These are phyloP conservation scores for Colletotrichum zoysiae DNA, from an alignment of 2,329 filamentous ascomycete genomes.

Conservation along the genomic window DNA sequence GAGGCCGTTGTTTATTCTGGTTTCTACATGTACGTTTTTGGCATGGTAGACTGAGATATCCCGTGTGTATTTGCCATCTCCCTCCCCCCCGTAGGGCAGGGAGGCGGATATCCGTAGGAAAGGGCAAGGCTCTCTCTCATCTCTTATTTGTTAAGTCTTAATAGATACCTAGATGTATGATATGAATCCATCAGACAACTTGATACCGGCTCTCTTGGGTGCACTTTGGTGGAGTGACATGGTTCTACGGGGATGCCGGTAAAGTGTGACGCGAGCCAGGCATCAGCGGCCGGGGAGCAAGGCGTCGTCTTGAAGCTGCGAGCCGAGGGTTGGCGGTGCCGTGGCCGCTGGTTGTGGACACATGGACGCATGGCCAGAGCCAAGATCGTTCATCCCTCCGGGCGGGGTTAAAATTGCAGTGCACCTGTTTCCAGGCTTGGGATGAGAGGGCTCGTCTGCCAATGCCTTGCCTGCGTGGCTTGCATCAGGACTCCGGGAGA, in stretches of 20 bases:
- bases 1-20: not conserved
- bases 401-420: not conserved
- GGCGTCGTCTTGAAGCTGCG: not conserved
- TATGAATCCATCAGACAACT: not conserved
- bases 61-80: constrained; percentile 3
- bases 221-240: not conserved
- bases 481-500: too few species aligned
- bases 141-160: constrained; percentile 6
- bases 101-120: not conserved
- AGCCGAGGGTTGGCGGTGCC: not conserved
- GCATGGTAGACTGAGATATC: not conserved
- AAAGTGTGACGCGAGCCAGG: too few species aligned
- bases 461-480: too few species aligned
- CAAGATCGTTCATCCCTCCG: too few species aligned
- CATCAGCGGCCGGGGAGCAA: not conserved
- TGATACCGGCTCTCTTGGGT: not conserved
- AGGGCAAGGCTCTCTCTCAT: not conserved
- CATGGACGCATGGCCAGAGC: too few species aligned
- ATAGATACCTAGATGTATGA: constrained; percentile 21
- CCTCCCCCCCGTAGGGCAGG: not conserved
- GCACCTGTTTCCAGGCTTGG: too few species aligned
- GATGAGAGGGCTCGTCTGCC: too few species aligned
- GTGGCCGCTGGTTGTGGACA: not conserved
- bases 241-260: not conserved
- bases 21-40: not conserved